Base-by-base conservation (phyloP, 2,329 filamentous ascomycete genomes). In the Fusarium heterosporum region DNA sequence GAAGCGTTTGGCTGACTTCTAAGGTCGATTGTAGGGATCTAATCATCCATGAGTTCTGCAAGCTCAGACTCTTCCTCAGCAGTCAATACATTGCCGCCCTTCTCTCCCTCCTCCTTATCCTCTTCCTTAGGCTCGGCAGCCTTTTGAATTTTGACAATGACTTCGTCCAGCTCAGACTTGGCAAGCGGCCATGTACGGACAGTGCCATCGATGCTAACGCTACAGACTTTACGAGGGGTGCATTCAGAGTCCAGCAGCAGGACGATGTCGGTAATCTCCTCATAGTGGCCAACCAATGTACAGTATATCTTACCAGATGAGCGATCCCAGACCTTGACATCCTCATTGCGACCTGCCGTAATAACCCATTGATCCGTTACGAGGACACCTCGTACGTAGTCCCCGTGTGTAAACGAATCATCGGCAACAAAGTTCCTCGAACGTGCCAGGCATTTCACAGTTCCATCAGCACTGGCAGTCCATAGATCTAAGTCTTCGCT, bases 391-490 rank as follows among this genome's bases (percentile, higher is more conserved):
- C 93, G 88, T 29, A 98, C 94, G 76, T 97, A 97, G 76, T 96
- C 93, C 3, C 93, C 93, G 76, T 99, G 96, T 54, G 84, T 79
- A 61, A 97, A 87, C 2, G 81, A 85, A 54, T 94, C 90, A 60
- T 95, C 93, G 5, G 86, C 79, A 43, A 85, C 86, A 84, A 93
- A 97, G 17, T 83, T 84, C 43, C 86, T 87, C 25, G 84, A 81
- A 51, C 93, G 84, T 2, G 89, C 85, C 10, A 97, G 84, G 70
- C 93, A 94, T 77, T 95, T 96, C 3, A 89, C 89, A 1, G 91
- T 93, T 70, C 93, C 96, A 77, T 99, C 96, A 6, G 93, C 93
- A 61, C 93, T 97, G 8, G 94, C 91, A 9, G 95, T 97, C 93
- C 93, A 98, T 14, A 97, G 80, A 71, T 97, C 92, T 30, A 86